Evolutionary conservation across 164 flowering plant species (phyloP), one percentile per base, ranked within the genome.

Genomic region (Aristolochia californica): DNA sequence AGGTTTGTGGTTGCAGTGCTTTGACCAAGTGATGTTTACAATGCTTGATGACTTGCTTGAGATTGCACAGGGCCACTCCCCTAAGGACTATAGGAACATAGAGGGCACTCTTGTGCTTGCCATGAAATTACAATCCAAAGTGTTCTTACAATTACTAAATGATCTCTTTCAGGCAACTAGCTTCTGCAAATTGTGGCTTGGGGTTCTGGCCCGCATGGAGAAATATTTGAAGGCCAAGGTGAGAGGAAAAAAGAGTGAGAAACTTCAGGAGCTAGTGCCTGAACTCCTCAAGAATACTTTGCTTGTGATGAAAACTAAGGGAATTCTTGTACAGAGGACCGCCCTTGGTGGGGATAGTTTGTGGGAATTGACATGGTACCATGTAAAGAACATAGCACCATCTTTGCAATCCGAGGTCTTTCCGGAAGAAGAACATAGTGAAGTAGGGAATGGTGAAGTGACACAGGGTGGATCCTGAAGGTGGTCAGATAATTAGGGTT

Each of bases 21-120:
- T 72, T 58, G 76, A 75, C 57, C 49, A 45, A 30, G 76, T 69
- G 14, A 64, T 75, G 30, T 75, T 75, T 62, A 62, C 74, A 2
- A 57, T 72, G 74, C 72, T 72, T 48, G 79, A 75, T 60, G 76
- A 72, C 52, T 53, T 72, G 57, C 70, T 75, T 15, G 72, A 75
- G 59, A 68, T 72, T 56, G 69, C 73, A 13, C 72, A 70, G 43
- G 67, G 67, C 8, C 71, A 62, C 40, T 67, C 74, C 43, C 67
- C 63, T 4, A 75, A 68, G 47, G 74, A 72, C 51, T 72, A 64
- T 51, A 60, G 74, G n/a, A 70, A 72, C 66, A 70, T 75, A 64
- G 79, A 75, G 61, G 76, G 68, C 18, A 67, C 74, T 13, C 70
- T 75, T 24, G 59, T 57, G 22, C 68, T 67, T 22, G 79, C 74